These are phyloP conservation scores for Dactylellina drechsleri DNA, from an alignment of 2,329 filamentous ascomycete species.

Conservation along the genomic window DNA sequence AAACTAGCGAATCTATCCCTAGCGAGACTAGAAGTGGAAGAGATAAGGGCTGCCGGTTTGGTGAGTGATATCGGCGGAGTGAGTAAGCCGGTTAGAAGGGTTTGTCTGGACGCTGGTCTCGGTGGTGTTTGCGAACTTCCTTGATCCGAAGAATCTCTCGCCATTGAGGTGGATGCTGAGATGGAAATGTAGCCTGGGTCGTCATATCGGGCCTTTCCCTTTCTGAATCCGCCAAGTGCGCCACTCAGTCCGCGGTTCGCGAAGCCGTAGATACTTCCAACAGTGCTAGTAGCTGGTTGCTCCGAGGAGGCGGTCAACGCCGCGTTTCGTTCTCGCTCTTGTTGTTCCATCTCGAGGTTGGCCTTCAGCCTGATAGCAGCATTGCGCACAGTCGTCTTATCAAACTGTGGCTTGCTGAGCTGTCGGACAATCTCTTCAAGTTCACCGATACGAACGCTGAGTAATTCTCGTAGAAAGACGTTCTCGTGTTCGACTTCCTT, in stretches of 20 bases:
- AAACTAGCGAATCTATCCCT: conserved; percentile 30
- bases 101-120: conserved; percentile 56
- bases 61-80: conserved; percentile 55
- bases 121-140: conserved; percentile 54
- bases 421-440: conserved; percentile 89
- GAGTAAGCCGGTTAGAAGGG: conserved; percentile 58
- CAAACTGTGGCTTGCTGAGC: conserved; percentile 77
- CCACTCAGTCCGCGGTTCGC: conserved; percentile 42
- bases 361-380: conserved; percentile 91
- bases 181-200: conserved; percentile 53
- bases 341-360: conserved; percentile 97
- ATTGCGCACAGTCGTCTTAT: conserved; percentile 83
- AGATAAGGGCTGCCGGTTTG: conserved; percentile 39
- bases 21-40: conserved; percentile 29
- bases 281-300: conserved; percentile 37
- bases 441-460: conserved; percentile 89
- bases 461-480: conserved; percentile 89
- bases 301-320: conserved; percentile 32
- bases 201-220: conserved; percentile 43
- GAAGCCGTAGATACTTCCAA: conserved; percentile 42
- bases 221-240: conserved; percentile 42
- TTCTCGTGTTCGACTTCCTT: conserved; percentile 95
- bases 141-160: conserved; percentile 55
- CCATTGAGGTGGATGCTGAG: conserved; percentile 55
- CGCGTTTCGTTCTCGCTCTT: conserved; percentile 80